Base-by-base conservation (phyloP, 495 filamentous ascomycete genomes). In the Penicillium lagena region DNA sequence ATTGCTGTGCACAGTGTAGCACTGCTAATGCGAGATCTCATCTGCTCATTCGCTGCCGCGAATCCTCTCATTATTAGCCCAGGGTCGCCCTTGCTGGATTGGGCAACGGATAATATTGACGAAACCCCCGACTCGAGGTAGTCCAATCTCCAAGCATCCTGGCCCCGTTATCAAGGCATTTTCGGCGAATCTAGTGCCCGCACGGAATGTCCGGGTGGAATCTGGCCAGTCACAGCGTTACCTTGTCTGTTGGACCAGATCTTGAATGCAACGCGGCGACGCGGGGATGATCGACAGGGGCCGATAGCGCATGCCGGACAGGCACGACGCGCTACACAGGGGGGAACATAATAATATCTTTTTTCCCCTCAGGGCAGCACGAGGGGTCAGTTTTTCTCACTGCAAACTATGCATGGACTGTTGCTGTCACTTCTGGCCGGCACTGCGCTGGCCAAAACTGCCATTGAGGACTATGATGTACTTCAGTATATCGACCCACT, bases 401-500 rank as follows among this genome's bases (percentile, higher is more conserved):
- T 29, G 17, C 8, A 17, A 35, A 45, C 12, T 22, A 61, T 61
- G 58, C 41, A 37, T 42, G 9, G 15, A 11, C 29, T 43, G 6
- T 35, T 49, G 38, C 35, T 51, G 37, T 54, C 46, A 47, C 52
- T 46, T 35, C 36, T 55, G 7, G 39, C 51, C 39, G 49, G 50
- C 13, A 45, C 58, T 34, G 50, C 43, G 13, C 39, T 51, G 30
- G 51, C 43, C 7, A n/a, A 46, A 22, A 3, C 3, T 22, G 22
- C 4, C 22, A 22, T 22, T 22, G 22, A 22, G 13, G 52, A 67
- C 40, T 70, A 72, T 28, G 70, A 73, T 57, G 67, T 71, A 1
- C 51, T 73, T 1, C 64, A 70, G 50, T 76, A 78, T 45, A 52
- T 81, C 12, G 62, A 81, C 46, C 78, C 78, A 27, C 67, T 82